phyloP scores from a whole-genome alignment of 495 filamentous ascomycete genomes.

The Lasiosphaeria hispida region DNA sequence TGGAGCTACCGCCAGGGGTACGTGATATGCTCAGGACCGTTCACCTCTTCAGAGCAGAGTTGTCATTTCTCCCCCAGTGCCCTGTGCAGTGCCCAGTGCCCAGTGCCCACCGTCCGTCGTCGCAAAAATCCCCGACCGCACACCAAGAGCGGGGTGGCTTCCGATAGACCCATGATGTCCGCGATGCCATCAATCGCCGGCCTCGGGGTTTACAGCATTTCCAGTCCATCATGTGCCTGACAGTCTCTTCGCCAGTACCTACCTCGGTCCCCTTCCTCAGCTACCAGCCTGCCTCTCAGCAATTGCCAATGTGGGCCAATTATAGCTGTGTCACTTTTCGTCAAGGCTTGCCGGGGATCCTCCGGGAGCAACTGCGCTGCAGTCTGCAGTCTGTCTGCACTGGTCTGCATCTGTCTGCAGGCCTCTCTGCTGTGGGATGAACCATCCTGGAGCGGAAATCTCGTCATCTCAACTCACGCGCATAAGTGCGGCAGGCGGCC shows the following conservation, averaged over 20 bases:
- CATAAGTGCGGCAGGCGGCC: constrained; percentile 9
- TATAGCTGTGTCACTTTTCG: constrained; percentile 1
- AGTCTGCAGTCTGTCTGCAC: not conserved
- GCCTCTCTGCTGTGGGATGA: not conserved
- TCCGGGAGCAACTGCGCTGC: not conserved
- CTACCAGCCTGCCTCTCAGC: no score
- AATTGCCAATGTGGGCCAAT: no score
- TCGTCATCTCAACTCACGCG: constrained; percentile 15
- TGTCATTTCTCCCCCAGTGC: constrained; percentile 20
- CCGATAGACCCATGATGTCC: no score
- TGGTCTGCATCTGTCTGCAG: not conserved
- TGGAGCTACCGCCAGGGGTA: not conserved
- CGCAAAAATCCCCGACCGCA: no score
- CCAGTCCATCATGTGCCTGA: no score
- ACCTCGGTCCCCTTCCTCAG: no score
- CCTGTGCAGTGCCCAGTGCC: no score
- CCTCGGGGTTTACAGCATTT: no score
- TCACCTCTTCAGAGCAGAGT: constrained; percentile 8
- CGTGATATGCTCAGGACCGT: not conserved
- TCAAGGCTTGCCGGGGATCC: not conserved
- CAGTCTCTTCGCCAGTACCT: no score
- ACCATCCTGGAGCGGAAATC: not conserved
- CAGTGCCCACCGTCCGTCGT: not conserved
- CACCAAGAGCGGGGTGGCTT: no score
- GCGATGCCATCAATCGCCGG: no score